Percentiles rank a stretch among this genome's conserved stretches.
Conservation (phyloP, 257 asterid genomes). For the Salvia rosmarinus region DNA sequence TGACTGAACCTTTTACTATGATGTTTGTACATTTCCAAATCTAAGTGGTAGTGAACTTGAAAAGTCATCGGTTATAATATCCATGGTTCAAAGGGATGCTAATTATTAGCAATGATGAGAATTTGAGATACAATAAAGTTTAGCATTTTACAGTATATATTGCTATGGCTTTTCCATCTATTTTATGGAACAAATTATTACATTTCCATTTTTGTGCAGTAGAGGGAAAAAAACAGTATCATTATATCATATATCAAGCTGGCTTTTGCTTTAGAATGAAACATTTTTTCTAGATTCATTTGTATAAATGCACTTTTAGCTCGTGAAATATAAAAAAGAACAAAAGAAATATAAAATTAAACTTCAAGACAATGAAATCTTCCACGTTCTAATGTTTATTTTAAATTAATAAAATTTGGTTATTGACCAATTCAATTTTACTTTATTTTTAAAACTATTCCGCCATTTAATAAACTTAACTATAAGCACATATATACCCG, state of each 20-base stretch:
- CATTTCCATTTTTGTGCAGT: neutral
- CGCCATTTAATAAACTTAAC: no score
- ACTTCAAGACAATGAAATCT: neutral
- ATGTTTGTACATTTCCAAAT: neutral
- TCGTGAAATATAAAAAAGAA: neutral
- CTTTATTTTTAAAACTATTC: no score
- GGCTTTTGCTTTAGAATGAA: neutral
- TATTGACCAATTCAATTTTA: no score
- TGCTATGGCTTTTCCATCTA: neutral
- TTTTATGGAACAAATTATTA: neutral
- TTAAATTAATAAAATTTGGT: no score
- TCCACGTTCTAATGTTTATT: no score
- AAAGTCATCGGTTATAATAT: neutral
- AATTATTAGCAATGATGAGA: constrained; percentile 20
- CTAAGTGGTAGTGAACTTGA: neutral
- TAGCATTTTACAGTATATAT: neutral
- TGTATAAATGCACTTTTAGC: neutral
- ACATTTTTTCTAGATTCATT: neutral
- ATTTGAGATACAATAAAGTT: neutral
- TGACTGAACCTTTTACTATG: neutral
- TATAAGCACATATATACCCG: no score
- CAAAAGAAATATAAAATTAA: neutral
- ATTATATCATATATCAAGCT: neutral
- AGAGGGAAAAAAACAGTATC: neutral
- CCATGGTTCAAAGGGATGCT: neutral